Base-by-base conservation (phyloP, 139 green algal species). In the Gonium pectorale region DNA sequence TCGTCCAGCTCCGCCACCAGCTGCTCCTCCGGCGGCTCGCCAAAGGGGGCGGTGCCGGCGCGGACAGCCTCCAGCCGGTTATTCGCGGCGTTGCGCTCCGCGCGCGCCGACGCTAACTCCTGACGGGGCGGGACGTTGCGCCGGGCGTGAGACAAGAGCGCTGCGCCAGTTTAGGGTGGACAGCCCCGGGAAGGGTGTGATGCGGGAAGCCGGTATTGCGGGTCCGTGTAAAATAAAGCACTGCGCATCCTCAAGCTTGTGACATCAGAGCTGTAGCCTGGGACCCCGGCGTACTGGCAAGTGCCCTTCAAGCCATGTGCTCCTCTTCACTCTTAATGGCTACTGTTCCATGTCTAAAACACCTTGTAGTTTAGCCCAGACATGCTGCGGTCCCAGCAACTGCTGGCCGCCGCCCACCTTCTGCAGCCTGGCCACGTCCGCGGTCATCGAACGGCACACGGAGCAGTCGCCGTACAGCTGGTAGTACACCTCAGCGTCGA, bases 401-500 rank as follows among this genome's bases (percentile, higher is more conserved):
- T 46, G 2, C 6, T 1, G 38, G 19, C 37, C 38, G 2, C 38
- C 2, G 17, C 66, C 24, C 66, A 82, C 56, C 74, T n/a, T n/a
- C 38, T 82, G 74, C 26, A 59, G 9, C 31, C 11, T 38, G 4
- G 74, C 41, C 29, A 13, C 29, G 44, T 83, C 77, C 44, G 77
- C 44, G 31, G 59, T 29, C 4, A 74, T 29, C 1, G 2, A 0
- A 0, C 43, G 8, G 41, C 77, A 83, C 77, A 46, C 22, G 22
- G 4, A 0, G 62, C 77, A 83, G 24, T 83, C 60, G 59, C 77
- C 77, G 62, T 83, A 83, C 59, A 83, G 35, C 0, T 26, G 21
- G 0, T 74, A 33, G 62, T 83, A 83, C 43, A 83, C 19, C 24
- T 44, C 44, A 24, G 35, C 15, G n/a, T 72, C 77, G 0, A 83